Base-by-base conservation (phyloP, 2,329 filamentous ascomycete species). In the Penicillium psychrosexuale region DNA sequence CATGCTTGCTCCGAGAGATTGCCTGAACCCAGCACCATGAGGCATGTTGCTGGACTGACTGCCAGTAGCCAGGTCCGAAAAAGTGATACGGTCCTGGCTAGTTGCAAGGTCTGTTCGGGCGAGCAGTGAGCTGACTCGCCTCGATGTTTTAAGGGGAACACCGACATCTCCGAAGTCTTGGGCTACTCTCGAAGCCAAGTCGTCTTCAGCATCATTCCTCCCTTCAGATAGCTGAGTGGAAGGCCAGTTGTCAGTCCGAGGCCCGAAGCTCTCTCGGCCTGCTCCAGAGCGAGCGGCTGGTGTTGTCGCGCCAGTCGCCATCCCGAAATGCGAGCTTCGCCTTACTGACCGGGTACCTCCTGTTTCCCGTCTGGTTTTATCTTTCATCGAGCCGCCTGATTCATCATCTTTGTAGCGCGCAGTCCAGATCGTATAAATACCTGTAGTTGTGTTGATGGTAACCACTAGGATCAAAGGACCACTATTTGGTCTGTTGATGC, bases 61-160 rank as follows among this genome's bases (percentile, higher is more conserved):
- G 63, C 75, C 78, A 51, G 78, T 77, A 15, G 83, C 81, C 56
- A 86, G 83, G 46, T 96, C 91, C 28, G 86, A 82, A 68, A 96
- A 95, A n/a, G 86, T 82, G 1, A 86, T 81, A 65, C 89, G 83
- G 63, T 96, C 91, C 61, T 93, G 89, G 15, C 88, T 94, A 9
- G 90, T 87, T 0, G 90, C 93, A 19, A 97, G 78, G 69, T 97
- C 93, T 31, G 90, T 89, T 65, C 93, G 83, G 15, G 92, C 92
- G 50, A 97, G 80, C 75, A 96, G 83, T 15, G 93, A 97, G 76
- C 94, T 99, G 27, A 97, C 88, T 47, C 94, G 84, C 40, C 94
- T 85, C n/a, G 83, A 84, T 40, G 84, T 81, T 59, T 81, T 82
- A n/a, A 74, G 73, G 17, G 81, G 80, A 44, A 81, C 79, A 28